phyloP scores from a whole-genome alignment of 345 rosid species.

The Pugionium dolabratum region DNA sequence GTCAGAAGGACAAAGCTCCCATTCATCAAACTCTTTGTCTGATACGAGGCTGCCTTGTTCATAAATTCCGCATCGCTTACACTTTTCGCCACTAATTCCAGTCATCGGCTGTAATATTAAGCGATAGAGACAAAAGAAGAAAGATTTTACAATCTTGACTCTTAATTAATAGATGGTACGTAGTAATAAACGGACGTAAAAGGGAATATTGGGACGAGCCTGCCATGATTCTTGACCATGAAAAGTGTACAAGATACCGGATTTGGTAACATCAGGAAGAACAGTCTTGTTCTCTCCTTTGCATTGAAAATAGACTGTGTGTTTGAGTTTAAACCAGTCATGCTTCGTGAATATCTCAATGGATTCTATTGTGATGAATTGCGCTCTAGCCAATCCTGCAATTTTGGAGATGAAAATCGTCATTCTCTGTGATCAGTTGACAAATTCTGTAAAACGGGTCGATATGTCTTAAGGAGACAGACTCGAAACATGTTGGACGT shows the following conservation, averaged over 20 bases:
- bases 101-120: conserved; percentile 66
- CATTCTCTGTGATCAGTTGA: too few relatives aligned
- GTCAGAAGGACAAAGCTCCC: conserved; percentile 89
- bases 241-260: conserved; percentile 44
- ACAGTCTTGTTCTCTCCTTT: conserved; percentile 58
- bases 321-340: conserved; percentile 52
- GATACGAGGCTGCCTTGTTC: conserved; percentile 60
- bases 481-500: conserved; percentile 72
- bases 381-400: conserved; percentile 42
- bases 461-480: conserved; percentile 69
- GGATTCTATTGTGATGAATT: conserved; percentile 54
- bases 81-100: conserved; percentile 55
- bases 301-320: conserved; percentile 65
- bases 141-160: conserved; percentile 4
- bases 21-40: conserved; percentile 63
- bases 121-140: background rate
- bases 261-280: conserved; percentile 59
- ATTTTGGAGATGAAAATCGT: background rate
- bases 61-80: conserved; percentile 93
- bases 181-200: background rate
- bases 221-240: conserved; percentile 84
- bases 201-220: conserved; percentile 38
- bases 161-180: background rate
- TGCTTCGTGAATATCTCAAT: conserved; percentile 56
- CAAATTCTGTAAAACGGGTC: background rate